Base-by-base conservation (phyloP, 2,329 filamentous ascomycete genomes). In the Reticulascus tulasneorum region DNA sequence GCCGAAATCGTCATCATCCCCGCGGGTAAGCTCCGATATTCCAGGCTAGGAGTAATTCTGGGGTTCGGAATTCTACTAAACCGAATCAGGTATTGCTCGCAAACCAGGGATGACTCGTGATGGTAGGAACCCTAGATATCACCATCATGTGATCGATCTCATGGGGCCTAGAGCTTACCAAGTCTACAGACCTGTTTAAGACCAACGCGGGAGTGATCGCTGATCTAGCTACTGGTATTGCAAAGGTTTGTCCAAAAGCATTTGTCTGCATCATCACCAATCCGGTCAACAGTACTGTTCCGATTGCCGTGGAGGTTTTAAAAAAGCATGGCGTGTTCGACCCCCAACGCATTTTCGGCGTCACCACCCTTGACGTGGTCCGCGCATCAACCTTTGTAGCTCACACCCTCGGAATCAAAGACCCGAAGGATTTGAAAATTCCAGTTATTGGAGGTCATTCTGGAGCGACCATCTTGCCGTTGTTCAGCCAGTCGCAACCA, bases 81-180 rank as follows among this genome's bases (percentile, higher is more conserved):
- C 24, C 7, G 7, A 12, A 18, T 7, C n/a, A 38, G 36, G 84
- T 73, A 82, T 88, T 53, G 83, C 84, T 52, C 79, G 84, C 64
- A 85, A 86, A 71, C 84, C 84, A 55, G 84, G 84, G 65, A 87
- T 88, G 84, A 86, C 80, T 66, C 81, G 84, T 73, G 84, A 87
- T 23, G 34, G 33, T 27, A n/a, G n/a, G n/a, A n/a, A n/a, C n/a
- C n/a, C n/a, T n/a, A n/a, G n/a, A n/a, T n/a, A n/a, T n/a, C n/a
- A n/a, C n/a, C n/a, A n/a, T n/a, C n/a, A n/a, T n/a, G n/a, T n/a
- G n/a, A n/a, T n/a, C n/a, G n/a, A n/a, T n/a, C n/a, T n/a, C n/a
- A n/a, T n/a, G 2, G 25, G 28, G 4, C 4, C 10, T 16, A 18
- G 15, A 21, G 19, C 15, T 18, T 37, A n/a, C 24, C 5, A 16